These are phyloP conservation scores for Candida stauntonica DNA, from an alignment of 805 yeast species.

Conservation along the genomic window DNA sequence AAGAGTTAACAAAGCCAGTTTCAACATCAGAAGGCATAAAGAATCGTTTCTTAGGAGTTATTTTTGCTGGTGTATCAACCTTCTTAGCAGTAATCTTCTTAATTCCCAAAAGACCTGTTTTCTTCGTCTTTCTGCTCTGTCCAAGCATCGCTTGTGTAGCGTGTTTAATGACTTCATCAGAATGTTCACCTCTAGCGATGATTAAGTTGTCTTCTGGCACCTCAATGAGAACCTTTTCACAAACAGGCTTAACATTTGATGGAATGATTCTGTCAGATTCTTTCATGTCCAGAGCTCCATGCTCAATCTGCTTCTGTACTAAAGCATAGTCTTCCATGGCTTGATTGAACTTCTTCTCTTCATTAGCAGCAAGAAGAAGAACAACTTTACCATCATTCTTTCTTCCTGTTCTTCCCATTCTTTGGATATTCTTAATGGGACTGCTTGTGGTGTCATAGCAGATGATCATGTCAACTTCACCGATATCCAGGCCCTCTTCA, in stretches of 20 bases:
- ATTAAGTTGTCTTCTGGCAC: conserved; percentile 69
- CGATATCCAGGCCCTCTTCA: conserved; percentile 97
- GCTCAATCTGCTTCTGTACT: conserved; percentile 66
- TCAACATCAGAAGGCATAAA: conserved; percentile 73
- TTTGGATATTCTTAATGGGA: conserved; percentile 87
- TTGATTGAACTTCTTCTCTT: conserved; percentile 70
- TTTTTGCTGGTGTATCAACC: conserved; percentile 15
- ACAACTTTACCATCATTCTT: conserved; percentile 83
- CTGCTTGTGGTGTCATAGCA: conserved; percentile 92
- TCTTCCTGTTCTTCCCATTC: conserved; percentile 99
- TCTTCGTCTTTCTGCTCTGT: conserved; percentile 24
- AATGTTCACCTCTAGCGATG: conserved; percentile 48
- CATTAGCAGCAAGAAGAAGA: conserved; percentile 70
- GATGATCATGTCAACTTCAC: conserved; percentile 91
- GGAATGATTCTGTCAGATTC: conserved; percentile 71
- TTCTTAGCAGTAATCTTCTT: conserved; percentile 14
- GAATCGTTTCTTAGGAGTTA: conserved; percentile 40
- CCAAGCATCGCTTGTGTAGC: conserved; percentile 64
- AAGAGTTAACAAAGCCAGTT: conserved; percentile 57
- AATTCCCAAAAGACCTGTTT: neutral
- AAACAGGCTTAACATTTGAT: conserved; percentile 44
- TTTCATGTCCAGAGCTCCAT: conserved; percentile 39
- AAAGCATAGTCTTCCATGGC: conserved; percentile 81
- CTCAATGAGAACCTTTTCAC: conserved; percentile 52
- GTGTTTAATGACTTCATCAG: conserved; percentile 61